Percentiles rank a stretch among this genome's conserved stretches.
These are phyloP conservation scores for Hypholoma sublateritium DNA, from an alignment of 768 basidiomycete genomes.

Conservation along the genomic window DNA sequence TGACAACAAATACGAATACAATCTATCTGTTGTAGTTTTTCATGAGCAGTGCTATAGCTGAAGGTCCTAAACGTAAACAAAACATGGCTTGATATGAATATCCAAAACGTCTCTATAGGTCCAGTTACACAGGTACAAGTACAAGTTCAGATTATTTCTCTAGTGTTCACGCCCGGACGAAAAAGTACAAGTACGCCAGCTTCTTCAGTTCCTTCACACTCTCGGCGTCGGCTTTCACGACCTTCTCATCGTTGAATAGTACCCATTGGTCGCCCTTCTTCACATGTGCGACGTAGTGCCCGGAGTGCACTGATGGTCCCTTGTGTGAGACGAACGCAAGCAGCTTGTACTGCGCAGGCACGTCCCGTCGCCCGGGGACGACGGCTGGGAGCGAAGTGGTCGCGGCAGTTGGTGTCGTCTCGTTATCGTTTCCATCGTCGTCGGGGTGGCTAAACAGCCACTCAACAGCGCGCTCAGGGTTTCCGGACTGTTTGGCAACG, in stretches of 20 bases:
- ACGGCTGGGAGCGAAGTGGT: slow-evolving; percentile 19
- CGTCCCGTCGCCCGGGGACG: slow-evolving; percentile 47
- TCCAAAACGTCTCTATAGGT: too few species aligned
- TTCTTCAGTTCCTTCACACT: slow-evolving; percentile 80
- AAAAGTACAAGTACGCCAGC: slow-evolving; percentile 93
- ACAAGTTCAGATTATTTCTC: background rate
- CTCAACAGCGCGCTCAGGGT: slow-evolving; percentile 86
- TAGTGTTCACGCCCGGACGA: slow-evolving; percentile 54
- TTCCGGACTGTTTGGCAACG: slow-evolving; percentile 48
- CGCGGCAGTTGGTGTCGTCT: slow-evolving; percentile 18
- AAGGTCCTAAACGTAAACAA: too few species aligned
- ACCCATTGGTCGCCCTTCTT: slow-evolving; percentile 63
- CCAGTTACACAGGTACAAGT: too few species aligned
- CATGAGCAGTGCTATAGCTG: too few species aligned
- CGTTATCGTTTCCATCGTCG: slow-evolving; percentile 44
- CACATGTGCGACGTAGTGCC: slow-evolving; percentile 89
- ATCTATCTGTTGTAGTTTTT: too few species aligned
- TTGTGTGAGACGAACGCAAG: slow-evolving; percentile 98
- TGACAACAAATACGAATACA: too few species aligned
- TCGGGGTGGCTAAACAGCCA: slow-evolving; percentile 96
- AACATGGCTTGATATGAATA: too few species aligned
- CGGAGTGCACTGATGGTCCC: slow-evolving; percentile 92
- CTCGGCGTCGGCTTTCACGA: slow-evolving; percentile 82
- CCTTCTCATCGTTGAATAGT: slow-evolving; percentile 95
- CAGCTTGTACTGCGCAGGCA: slow-evolving; percentile 79